phyloP scores from a whole-genome alignment of 163 green algal species.

The Scenedesmus sp. region DNA sequence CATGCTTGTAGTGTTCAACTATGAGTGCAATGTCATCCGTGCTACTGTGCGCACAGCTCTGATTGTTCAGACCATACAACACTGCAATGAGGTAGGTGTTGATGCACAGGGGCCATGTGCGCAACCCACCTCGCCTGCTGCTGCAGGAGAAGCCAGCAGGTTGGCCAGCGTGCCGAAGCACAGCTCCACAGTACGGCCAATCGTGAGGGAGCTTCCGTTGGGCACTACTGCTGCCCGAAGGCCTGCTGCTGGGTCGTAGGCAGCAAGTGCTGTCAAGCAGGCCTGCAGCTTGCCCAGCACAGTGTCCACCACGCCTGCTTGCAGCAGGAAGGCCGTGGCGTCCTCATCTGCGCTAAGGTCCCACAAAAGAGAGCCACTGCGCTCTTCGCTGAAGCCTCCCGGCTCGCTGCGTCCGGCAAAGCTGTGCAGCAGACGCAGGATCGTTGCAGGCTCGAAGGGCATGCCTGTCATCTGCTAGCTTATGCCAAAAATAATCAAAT shows the following conservation, averaged over 20 bases:
- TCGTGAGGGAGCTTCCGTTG: neutral
- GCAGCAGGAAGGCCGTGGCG: neutral
- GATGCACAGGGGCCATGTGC: neutral
- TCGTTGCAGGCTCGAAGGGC: neutral
- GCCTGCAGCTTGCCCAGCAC: neutral
- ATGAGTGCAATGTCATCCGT: no score
- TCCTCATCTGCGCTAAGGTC: slow-evolving; percentile 21
- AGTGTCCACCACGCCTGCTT: neutral
- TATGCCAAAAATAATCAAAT: no score
- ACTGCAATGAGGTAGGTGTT: neutral
- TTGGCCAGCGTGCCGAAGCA: slow-evolving; percentile 38
- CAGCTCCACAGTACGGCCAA: slow-evolving; percentile 7
- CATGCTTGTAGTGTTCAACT: no score
- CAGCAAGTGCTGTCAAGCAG: neutral
- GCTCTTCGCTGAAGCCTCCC: neutral
- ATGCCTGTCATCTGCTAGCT: neutral
- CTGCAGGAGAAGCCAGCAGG: neutral
- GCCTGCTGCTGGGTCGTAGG: neutral
- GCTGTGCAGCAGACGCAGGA: neutral
- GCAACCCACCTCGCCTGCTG: neutral
- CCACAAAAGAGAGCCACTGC: slow-evolving; percentile 16
- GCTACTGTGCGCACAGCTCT: neutral
- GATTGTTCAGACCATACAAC: neutral
- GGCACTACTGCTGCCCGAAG: neutral
- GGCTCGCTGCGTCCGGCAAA: neutral